Percentiles rank a stretch among this genome's conserved stretches.
Evolutionary conservation across 75 land plant species (phyloP).

Genomic region (Azolla pinnata): DNA sequence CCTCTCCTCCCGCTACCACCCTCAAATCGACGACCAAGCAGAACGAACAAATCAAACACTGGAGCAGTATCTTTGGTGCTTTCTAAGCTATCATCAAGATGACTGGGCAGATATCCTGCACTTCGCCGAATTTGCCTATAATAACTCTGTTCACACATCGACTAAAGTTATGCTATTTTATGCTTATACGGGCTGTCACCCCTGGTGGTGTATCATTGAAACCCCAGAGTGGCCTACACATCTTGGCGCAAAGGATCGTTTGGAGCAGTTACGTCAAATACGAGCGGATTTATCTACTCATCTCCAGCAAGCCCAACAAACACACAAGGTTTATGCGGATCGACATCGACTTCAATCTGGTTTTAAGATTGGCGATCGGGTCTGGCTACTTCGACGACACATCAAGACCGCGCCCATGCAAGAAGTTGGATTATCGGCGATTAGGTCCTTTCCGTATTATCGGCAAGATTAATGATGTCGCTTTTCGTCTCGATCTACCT

Average conservation of each 20-base stretch:
- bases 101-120: not conserved
- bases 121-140: not conserved
- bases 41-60: too few species aligned
- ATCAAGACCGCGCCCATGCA: constrained; percentile 4
- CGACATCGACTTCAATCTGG: constrained; percentile 1
- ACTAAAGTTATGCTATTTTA: not conserved
- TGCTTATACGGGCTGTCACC: constrained; percentile 4
- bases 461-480: not conserved
- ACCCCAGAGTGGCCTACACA: not conserved
- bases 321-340: not conserved
- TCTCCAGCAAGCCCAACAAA: constrained; percentile 3
- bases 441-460: constrained; percentile 4
- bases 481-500: constrained; percentile 14
- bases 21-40: too few species aligned
- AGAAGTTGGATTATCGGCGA: constrained; percentile 10
- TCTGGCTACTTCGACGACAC: constrained; percentile 5
- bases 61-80: too few species aligned
- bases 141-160: not conserved
- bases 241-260: not conserved
- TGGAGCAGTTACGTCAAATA: not conserved
- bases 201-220: constrained; percentile 5
- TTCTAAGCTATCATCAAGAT: too few species aligned
- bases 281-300: not conserved
- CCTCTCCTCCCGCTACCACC: too few species aligned
- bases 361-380: not conserved